These are phyloP conservation scores for Hypomontagnella submonticulosa DNA, from an alignment of 495 filamentous ascomycete genomes.

Conservation along the genomic window DNA sequence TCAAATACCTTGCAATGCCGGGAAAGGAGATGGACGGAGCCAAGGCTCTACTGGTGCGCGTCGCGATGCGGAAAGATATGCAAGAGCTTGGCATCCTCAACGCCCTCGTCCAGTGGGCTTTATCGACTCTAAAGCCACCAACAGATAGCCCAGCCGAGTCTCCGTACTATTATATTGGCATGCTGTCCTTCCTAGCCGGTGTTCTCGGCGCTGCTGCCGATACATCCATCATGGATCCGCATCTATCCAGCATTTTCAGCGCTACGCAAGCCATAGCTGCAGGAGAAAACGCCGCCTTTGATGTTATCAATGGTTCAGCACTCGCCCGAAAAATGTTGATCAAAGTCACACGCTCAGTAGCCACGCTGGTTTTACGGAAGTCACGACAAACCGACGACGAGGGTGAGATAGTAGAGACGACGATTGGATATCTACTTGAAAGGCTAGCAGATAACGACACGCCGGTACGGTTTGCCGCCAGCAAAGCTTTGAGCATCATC, in stretches of 20 bases:
- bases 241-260: slow-evolving; percentile 58
- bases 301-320: slow-evolving; percentile 70
- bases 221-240: slow-evolving; percentile 63
- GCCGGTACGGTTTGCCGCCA: slow-evolving; percentile 86
- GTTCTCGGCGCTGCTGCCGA: slow-evolving; percentile 65
- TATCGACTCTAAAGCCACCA: slow-evolving; percentile 63
- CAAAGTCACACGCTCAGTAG: slow-evolving; percentile 81
- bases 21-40: slow-evolving; percentile 92
- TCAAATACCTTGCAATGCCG: slow-evolving; percentile 74
- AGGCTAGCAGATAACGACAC: slow-evolving; percentile 84
- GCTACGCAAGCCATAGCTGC: slow-evolving; percentile 60
- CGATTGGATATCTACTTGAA: slow-evolving; percentile 76
- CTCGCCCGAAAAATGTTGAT: slow-evolving; percentile 81
- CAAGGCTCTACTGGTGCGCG: slow-evolving; percentile 78
- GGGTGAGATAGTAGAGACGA: slow-evolving; percentile 73
- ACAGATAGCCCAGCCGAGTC: slow-evolving; percentile 45
- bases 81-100: slow-evolving; percentile 75
- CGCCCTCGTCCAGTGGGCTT: slow-evolving; percentile 72
- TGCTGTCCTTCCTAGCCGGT: slow-evolving; percentile 80
- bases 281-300: slow-evolving; percentile 53
- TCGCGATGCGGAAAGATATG: slow-evolving; percentile 90
- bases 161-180: slow-evolving; percentile 71
- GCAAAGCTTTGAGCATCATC: slow-evolving; percentile 90
- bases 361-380: slow-evolving; percentile 68
- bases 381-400: slow-evolving; percentile 53